A percentile compares a stretch with the other conserved stretches of the same genome.
phyloP scores from a whole-genome alignment of 768 basidiomycete genomes.

The Tricholoma matsutake region DNA sequence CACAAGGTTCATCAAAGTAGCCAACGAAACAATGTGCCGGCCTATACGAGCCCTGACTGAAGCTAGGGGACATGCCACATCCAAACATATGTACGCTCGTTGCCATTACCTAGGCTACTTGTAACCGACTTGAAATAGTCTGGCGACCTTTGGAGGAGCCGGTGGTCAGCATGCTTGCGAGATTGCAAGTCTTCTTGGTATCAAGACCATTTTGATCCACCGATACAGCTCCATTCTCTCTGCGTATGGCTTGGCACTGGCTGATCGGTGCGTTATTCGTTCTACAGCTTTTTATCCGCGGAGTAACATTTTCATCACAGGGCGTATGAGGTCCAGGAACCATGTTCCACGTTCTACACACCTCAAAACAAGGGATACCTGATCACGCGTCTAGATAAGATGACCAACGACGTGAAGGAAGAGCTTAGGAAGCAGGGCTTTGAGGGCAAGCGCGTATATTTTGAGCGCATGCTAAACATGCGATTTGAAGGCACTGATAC shows the following conservation, averaged over 20 bases:
- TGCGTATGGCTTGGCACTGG: conserved; percentile 91
- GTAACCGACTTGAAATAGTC: conserved; percentile 34
- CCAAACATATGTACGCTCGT: conserved; percentile 59
- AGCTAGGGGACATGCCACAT: conserved; percentile 80
- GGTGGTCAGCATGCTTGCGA: conserved; percentile 94
- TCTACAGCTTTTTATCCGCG: neutral
- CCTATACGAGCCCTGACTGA: conserved; percentile 92
- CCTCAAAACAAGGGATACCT: conserved; percentile 53
- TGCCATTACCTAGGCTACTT: neutral
- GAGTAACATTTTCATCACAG: conserved; percentile 32
- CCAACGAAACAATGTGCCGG: conserved; percentile 95
- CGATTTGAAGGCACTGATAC: conserved; percentile 94
- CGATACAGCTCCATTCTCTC: conserved; percentile 91
- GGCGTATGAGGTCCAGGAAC: conserved; percentile 86
- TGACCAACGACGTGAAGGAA: conserved; percentile 55
- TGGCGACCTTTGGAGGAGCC: conserved; percentile 87
- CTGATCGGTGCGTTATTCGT: conserved; percentile 51
- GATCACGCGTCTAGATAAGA: conserved; percentile 62
- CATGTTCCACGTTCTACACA: conserved; percentile 77
- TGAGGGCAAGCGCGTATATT: conserved; percentile 59
- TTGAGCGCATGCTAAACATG: conserved; percentile 89
- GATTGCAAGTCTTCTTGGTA: conserved; percentile 82
- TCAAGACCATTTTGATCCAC: conserved; percentile 85
- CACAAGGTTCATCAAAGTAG: conserved; percentile 88
- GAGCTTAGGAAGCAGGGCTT: conserved; percentile 85